These are phyloP conservation scores for Casuarina glauca DNA, from an alignment of 306 rosid genomes.

Conservation along the genomic window DNA sequence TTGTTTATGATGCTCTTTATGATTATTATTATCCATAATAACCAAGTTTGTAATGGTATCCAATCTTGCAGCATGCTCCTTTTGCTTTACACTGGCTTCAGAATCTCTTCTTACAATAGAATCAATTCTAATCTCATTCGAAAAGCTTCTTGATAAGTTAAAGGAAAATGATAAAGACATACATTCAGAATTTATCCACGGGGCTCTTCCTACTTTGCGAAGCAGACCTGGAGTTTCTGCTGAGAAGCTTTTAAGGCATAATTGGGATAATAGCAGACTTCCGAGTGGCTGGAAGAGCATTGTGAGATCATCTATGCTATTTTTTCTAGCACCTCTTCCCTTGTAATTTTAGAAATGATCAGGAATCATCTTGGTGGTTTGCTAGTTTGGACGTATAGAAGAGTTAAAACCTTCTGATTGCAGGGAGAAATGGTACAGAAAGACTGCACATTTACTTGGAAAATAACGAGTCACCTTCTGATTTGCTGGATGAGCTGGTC, in stretches of 20 bases:
- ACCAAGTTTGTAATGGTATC: slow-evolving; percentile 4
- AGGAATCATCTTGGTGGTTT: background rate
- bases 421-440: slow-evolving; percentile 42
- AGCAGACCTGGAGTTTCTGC: slow-evolving; percentile 36
- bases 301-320: slow-evolving; percentile 19
- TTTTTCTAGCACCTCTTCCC: slow-evolving; percentile 5
- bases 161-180: slow-evolving; percentile 27
- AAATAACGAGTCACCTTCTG: slow-evolving; percentile 35
- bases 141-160: slow-evolving; percentile 21
- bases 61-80: slow-evolving; percentile 36
- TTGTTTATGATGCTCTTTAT: slow-evolving; percentile 2
- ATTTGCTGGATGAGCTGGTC: slow-evolving; percentile 32
- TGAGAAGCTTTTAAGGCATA: slow-evolving; percentile 36
- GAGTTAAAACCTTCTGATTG: slow-evolving; percentile 3
- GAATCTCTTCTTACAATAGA: slow-evolving; percentile 43
- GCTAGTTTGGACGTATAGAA: background rate
- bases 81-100: slow-evolving; percentile 40
- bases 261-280: slow-evolving; percentile 29
- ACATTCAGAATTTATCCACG: slow-evolving; percentile 23
- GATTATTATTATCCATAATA: background rate
- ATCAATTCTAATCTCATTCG: slow-evolving; percentile 25
- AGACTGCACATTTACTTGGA: slow-evolving; percentile 41
- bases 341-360: background rate
- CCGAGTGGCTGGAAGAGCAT: slow-evolving; percentile 34
- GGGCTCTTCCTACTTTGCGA: slow-evolving; percentile 28